Evolutionary conservation across 2,329 filamentous ascomycete genomes (phyloP).

Genomic region (Diaporthe batatas): DNA sequence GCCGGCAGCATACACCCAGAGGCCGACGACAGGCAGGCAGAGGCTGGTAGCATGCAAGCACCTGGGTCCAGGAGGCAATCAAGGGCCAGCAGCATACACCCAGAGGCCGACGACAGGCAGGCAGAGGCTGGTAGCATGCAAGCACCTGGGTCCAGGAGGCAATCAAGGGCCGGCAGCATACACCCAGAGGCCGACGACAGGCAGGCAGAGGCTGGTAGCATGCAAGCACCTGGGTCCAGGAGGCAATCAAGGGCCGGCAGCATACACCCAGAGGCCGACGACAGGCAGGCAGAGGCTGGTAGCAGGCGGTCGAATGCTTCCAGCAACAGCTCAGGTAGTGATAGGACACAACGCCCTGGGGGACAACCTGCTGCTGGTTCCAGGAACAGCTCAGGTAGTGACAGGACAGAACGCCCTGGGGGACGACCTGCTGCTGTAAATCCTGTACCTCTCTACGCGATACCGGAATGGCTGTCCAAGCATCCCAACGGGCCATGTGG

Average conservation of each 20-base stretch:
- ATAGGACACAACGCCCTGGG: background rate
- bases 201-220: no score
- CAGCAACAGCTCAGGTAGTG: background rate
- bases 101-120: no score
- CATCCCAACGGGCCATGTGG: conserved; percentile 29
- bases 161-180: no score
- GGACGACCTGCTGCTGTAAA: background rate
- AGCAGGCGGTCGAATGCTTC: conserved; percentile 2
- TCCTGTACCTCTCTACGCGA: conserved; percentile 1
- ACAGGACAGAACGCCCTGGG: background rate
- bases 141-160: no score
- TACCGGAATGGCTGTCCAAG: conserved; percentile 23
- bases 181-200: no score
- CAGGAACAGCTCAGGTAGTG: background rate
- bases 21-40: no score
- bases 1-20: no score
- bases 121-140: no score
- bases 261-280: no score
- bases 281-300: background rate
- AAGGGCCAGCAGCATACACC: no score
- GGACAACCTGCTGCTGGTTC: background rate
- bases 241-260: background rate
- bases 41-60: no score
- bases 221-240: background rate
- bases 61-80: no score